Conservation (phyloP, 768 basidiomycete genomes). For the Lentinula boryana region DNA sequence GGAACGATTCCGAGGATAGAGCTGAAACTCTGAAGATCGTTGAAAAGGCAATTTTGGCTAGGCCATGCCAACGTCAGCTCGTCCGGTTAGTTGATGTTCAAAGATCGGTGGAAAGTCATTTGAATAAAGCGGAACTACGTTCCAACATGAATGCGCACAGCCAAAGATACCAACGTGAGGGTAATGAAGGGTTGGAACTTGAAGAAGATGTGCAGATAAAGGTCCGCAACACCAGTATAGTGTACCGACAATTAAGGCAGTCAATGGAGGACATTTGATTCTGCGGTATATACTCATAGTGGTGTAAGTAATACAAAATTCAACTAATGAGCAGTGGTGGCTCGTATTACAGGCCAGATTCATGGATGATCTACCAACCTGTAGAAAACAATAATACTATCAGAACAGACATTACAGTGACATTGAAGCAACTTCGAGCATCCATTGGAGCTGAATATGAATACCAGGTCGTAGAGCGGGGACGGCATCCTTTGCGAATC, state of each 20-base stretch:
- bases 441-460: background rate
- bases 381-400: no score
- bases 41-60: constrained; percentile 10
- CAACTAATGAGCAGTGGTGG: no score
- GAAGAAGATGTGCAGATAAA: background rate
- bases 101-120: constrained; percentile 23
- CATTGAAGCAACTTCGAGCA: background rate
- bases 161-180: background rate
- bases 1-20: constrained; percentile 6
- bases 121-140: constrained; percentile 7
- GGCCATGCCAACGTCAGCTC: constrained; percentile 17
- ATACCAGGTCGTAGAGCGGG: background rate
- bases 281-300: no score
- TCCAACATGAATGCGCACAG: constrained; percentile 1
- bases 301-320: no score
- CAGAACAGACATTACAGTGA: background rate
- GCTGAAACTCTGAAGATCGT: constrained; percentile 16
- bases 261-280: background rate
- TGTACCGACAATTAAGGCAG: background rate
- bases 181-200: background rate
- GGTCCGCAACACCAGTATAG: background rate
- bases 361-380: no score
- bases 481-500: background rate
- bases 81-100: constrained; percentile 33
- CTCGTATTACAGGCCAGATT: no score